A percentile compares a stretch with the other conserved stretches of the same genome.
phyloP scores from a whole-genome alignment of 371 early-diverging fungal species.

The Circinella umbellata region DNA sequence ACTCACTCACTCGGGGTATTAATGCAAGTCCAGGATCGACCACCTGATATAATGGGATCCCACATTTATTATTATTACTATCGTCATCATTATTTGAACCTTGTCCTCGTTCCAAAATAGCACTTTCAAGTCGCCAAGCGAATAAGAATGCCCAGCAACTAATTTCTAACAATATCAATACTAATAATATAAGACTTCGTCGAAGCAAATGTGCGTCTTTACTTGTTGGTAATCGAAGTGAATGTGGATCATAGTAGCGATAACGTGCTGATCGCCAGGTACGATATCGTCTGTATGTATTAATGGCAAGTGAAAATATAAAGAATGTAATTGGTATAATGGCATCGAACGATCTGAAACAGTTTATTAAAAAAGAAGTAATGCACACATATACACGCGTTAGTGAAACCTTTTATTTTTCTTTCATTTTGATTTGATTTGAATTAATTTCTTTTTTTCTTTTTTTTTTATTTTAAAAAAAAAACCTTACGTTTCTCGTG shows the following conservation, averaged over 20 bases:
- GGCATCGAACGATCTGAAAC: slow-evolving; percentile 41
- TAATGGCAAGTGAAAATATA: slow-evolving; percentile 29
- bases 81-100: slow-evolving; percentile 5
- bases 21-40: slow-evolving; percentile 44
- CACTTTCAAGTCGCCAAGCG: slow-evolving; percentile 54
- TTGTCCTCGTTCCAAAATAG: slow-evolving; percentile 37
- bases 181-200: slow-evolving; percentile 36
- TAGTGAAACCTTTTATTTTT: too few relatives aligned
- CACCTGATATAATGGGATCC: slow-evolving; percentile 40
- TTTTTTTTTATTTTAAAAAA: too few relatives aligned
- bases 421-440: background rate
- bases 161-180: slow-evolving; percentile 43
- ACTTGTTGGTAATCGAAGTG: slow-evolving; percentile 39
- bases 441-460: background rate
- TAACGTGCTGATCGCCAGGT: slow-evolving; percentile 15
- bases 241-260: slow-evolving; percentile 22
- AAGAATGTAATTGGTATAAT: slow-evolving; percentile 37
- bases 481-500: slow-evolving; percentile 35
- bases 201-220: slow-evolving; percentile 38
- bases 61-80: slow-evolving; percentile 13
- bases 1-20: slow-evolving; percentile 41
- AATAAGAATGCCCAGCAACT: slow-evolving; percentile 55
- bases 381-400: background rate
- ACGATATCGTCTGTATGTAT: slow-evolving; percentile 27
- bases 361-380: background rate